Percentiles rank a stretch among this genome's conserved stretches.
Evolutionary conservation across 306 rosid species (phyloP).

Genomic region (Heteromeles arbutifolia): DNA sequence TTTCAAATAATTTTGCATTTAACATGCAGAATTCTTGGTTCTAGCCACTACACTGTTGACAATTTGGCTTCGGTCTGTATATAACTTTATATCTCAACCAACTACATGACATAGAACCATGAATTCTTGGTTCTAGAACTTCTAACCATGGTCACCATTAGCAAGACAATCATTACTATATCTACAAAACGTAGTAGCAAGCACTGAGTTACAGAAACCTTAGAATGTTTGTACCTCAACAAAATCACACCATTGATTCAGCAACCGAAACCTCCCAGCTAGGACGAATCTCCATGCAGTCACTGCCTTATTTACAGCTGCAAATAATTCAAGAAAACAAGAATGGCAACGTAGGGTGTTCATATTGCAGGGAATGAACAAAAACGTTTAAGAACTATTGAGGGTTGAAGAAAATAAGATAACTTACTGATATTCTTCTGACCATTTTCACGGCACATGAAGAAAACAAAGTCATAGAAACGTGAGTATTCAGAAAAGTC

Average conservation of each 20-base stretch:
- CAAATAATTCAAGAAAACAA: slow-evolving; percentile 17
- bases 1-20: background rate
- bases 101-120: background rate
- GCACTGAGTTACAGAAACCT: slow-evolving; percentile 4
- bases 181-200: background rate
- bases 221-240: slow-evolving; percentile 62
- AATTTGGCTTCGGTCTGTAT: background rate
- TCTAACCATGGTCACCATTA: background rate
- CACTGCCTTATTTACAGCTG: slow-evolving; percentile 80
- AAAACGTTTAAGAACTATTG: background rate
- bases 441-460: slow-evolving; percentile 84
- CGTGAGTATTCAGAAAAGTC: slow-evolving; percentile 67
- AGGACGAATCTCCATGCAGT: slow-evolving; percentile 85
- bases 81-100: background rate
- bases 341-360: slow-evolving; percentile 4
- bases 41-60: background rate
- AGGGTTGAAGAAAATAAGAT: background rate
- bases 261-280: slow-evolving; percentile 72
- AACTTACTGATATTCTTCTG: slow-evolving; percentile 91
- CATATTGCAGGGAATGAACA: slow-evolving; percentile 8
- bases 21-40: background rate
- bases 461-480: slow-evolving; percentile 87
- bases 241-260: slow-evolving; percentile 85
- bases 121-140: background rate
- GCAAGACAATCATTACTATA: background rate